Evolutionary conservation across 2,329 filamentous ascomycete genomes (phyloP).

Genomic region (Fusarium coffeatum): DNA sequence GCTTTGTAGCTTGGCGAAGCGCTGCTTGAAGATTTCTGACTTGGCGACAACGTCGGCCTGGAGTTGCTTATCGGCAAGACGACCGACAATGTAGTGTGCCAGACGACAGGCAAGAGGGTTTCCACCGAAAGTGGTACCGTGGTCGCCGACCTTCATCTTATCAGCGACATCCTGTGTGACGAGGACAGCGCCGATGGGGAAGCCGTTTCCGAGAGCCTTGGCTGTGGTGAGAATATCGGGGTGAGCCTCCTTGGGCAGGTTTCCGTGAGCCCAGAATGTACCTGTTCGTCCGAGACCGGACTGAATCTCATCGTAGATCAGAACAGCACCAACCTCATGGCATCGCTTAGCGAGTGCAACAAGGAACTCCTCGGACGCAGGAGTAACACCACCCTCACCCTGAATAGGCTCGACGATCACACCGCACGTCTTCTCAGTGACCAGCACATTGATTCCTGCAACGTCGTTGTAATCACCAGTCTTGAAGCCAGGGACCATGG

Average conservation of each 20-base stretch:
- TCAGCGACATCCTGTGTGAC: slow-evolving; percentile 56
- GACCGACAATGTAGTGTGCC: slow-evolving; percentile 85
- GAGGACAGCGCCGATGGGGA: slow-evolving; percentile 84
- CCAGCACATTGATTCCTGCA: slow-evolving; percentile 73
- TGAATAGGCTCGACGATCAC: slow-evolving; percentile 98
- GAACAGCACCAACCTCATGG: slow-evolving; percentile 84
- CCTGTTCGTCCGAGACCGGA: slow-evolving; percentile 92
- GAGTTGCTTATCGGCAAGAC: slow-evolving; percentile 77
- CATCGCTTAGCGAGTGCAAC: slow-evolving; percentile 85
- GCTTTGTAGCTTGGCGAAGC: slow-evolving; percentile 60
- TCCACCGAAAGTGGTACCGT: slow-evolving; percentile 94
- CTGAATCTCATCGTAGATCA: slow-evolving; percentile 98
- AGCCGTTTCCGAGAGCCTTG: slow-evolving; percentile 96
- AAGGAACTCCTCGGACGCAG: slow-evolving; percentile 85
- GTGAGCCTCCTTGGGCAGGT: slow-evolving; percentile 81
- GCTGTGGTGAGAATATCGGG: slow-evolving; percentile 94
- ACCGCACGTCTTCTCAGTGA: slow-evolving; percentile 88
- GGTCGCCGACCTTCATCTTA: slow-evolving; percentile 73
- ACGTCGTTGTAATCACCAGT: slow-evolving; percentile 90
- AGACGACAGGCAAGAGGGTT: slow-evolving; percentile 88
- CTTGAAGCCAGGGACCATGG: slow-evolving; percentile 93
- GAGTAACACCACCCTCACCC: slow-evolving; percentile 92
- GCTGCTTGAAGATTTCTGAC: slow-evolving; percentile 60
- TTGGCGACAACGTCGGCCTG: slow-evolving; percentile 78
- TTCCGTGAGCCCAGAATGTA: slow-evolving; percentile 86